These are phyloP conservation scores for Rutidosis leptorrhynchoides DNA, from an alignment of 129 eudicot genomes.

Conservation along the genomic window DNA sequence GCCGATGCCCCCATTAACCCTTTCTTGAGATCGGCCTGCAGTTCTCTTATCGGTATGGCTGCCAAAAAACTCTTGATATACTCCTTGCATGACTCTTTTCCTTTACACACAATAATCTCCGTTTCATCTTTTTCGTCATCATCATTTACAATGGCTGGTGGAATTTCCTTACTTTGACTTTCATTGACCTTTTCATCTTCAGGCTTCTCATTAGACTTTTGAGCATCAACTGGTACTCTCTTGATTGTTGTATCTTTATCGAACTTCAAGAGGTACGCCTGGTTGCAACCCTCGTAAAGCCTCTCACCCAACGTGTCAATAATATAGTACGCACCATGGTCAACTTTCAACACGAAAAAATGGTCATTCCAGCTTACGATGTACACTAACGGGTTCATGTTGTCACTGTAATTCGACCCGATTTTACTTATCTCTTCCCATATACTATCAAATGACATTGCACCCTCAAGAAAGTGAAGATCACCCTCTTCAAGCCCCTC, in stretches of 20 bases:
- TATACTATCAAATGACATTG: slow-evolving; percentile 91
- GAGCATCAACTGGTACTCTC: slow-evolving; percentile 37
- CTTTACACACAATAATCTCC: slow-evolving; percentile 46
- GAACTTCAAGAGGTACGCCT: slow-evolving; percentile 84
- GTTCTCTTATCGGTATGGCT: slow-evolving; percentile 80
- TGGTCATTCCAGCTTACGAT: slow-evolving; percentile 98
- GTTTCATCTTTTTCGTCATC: slow-evolving; percentile 31
- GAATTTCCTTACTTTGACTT: slow-evolving; percentile 28
- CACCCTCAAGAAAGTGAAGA: slow-evolving; percentile 78
- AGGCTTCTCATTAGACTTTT: slow-evolving; percentile 43
- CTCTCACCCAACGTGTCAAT: slow-evolving; percentile 92
- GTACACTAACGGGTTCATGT: slow-evolving; percentile 49
- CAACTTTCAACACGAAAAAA: slow-evolving; percentile 86
- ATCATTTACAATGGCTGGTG: slow-evolving; percentile 3
- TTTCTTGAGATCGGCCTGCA: slow-evolving; percentile 68
- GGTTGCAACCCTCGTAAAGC: slow-evolving; percentile 81
- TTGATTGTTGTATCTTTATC: slow-evolving; percentile 57
- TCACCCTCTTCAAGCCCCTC: slow-evolving; percentile 63
- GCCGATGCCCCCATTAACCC: slow-evolving; percentile 60
- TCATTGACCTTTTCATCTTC: slow-evolving; percentile 33
- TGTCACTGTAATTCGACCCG: slow-evolving; percentile 26
- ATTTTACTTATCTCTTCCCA: slow-evolving; percentile 80
- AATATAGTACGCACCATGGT: slow-evolving; percentile 67
- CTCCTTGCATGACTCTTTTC: slow-evolving; percentile 85
- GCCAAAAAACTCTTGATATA: slow-evolving; percentile 83